These are phyloP conservation scores for Teunomyces atbi DNA, from an alignment of 805 yeast species.

Conservation along the genomic window DNA sequence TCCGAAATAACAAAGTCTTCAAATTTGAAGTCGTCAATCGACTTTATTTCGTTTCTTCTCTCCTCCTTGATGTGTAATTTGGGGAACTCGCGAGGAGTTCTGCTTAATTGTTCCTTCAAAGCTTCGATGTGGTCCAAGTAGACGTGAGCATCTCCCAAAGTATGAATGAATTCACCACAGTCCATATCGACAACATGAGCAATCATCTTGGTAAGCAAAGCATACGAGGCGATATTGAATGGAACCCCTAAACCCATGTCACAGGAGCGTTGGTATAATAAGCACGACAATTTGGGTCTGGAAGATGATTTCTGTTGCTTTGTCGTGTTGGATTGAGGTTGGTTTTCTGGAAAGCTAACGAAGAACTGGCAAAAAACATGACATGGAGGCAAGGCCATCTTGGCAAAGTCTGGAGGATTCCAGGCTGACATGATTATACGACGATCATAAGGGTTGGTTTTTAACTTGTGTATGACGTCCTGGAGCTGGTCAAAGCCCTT, in stretches of 20 bases:
- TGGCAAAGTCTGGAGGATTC: constrained; percentile 93
- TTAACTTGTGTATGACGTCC: constrained; percentile 74
- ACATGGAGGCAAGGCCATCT: constrained; percentile 98
- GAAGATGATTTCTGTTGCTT: constrained; percentile 6
- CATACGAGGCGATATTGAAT: constrained; percentile 95
- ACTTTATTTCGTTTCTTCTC: constrained; percentile 41
- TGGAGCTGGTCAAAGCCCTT: constrained; percentile 89
- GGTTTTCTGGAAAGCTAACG: constrained; percentile 71
- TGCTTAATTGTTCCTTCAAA: constrained; percentile 68
- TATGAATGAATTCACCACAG: constrained; percentile 92
- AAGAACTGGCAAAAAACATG: constrained; percentile 95
- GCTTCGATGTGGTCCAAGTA: constrained; percentile 94
- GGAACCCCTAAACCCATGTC: constrained; percentile 99
- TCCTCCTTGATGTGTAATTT: constrained; percentile 66
- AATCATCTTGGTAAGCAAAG: constrained; percentile 87
- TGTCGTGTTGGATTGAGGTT: background rate
- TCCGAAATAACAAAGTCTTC: constrained; percentile 84
- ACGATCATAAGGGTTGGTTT: constrained; percentile 89
- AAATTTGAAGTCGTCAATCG: constrained; percentile 82
- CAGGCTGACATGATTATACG: constrained; percentile 94
- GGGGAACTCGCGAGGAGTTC: constrained; percentile 82
- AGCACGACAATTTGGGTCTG: constrained; percentile 76
- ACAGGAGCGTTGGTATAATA: constrained; percentile 94
- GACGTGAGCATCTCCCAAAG: constrained; percentile 96
- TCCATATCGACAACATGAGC: constrained; percentile 95